Evolutionary conservation across 176 grass and related monocot genomes (phyloP).

Genomic region (Aegilops tauschii): DNA sequence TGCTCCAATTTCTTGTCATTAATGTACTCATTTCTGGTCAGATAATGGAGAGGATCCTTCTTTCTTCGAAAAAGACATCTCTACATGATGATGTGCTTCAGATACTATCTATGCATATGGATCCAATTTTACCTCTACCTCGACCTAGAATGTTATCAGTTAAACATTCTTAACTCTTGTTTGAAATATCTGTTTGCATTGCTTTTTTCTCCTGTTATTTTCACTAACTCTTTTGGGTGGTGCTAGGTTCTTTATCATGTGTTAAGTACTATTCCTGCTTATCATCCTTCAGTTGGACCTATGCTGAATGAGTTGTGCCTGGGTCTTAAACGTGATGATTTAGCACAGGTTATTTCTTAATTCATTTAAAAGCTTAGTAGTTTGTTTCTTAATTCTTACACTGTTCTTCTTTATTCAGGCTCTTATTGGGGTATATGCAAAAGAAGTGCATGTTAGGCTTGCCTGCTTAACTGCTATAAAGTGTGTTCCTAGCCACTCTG

Average conservation of each 20-base stretch:
- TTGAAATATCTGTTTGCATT: slow-evolving; percentile 26
- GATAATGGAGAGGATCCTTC: slow-evolving; percentile 78
- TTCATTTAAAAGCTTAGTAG: slow-evolving; percentile 12
- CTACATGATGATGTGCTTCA: slow-evolving; percentile 93
- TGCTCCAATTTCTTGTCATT: slow-evolving; percentile 15
- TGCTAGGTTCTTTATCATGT: slow-evolving; percentile 94
- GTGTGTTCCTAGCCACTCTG: slow-evolving; percentile 75
- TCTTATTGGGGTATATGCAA: slow-evolving; percentile 85
- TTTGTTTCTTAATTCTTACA: slow-evolving; percentile 27
- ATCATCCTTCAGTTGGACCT: slow-evolving; percentile 74
- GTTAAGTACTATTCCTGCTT: slow-evolving; percentile 67
- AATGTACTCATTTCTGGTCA: slow-evolving; percentile 14
- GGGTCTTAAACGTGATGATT: slow-evolving; percentile 71
- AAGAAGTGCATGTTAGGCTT: slow-evolving; percentile 81
- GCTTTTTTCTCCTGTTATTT: slow-evolving; percentile 13
- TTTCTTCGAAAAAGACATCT: slow-evolving; percentile 79
- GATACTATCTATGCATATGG: slow-evolving; percentile 88
- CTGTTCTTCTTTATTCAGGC: slow-evolving; percentile 46
- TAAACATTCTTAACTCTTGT: slow-evolving; percentile 47
- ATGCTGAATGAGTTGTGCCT: slow-evolving; percentile 98
- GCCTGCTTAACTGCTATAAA: slow-evolving; percentile 96
- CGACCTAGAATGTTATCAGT: slow-evolving; percentile 96
- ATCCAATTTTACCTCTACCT: slow-evolving; percentile 97
- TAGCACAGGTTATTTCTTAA: slow-evolving; percentile 67
- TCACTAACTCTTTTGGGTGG: slow-evolving; percentile 23